phyloP scores from a whole-genome alignment of 768 basidiomycete genomes.

The Lactarius psammicola region DNA sequence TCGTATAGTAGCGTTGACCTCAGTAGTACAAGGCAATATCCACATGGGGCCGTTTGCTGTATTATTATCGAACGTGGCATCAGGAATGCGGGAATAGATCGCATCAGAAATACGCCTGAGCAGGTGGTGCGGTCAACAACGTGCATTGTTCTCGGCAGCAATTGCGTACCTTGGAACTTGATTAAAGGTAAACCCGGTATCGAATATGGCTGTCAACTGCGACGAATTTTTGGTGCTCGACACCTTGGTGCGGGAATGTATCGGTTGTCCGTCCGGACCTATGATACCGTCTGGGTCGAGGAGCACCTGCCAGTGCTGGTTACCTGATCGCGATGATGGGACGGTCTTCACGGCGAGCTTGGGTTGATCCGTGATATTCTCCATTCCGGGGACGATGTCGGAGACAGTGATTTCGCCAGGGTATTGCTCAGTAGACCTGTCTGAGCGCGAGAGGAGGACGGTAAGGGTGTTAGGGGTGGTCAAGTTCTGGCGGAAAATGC shows the following conservation, averaged over 20 bases:
- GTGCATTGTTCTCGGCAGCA: conserved; percentile 13
- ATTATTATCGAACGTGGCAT: conserved; percentile 48
- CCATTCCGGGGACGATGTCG: conserved; percentile 51
- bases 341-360: conserved; percentile 49
- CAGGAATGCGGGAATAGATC: conserved; percentile 56
- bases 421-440: conserved; percentile 50
- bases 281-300: conserved; percentile 62
- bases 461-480: conserved; percentile 61
- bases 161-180: conserved; percentile 53
- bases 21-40: conserved; percentile 60
- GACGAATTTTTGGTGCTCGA: conserved; percentile 39
- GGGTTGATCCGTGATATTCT: conserved; percentile 49
- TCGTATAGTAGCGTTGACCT: conserved; percentile 63
- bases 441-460: conserved; percentile 58
- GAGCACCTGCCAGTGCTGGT: conserved; percentile 66
- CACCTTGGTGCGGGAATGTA: conserved; percentile 48
- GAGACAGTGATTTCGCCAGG: conserved; percentile 65
- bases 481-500: conserved; percentile 59
- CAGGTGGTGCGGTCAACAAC: conserved; percentile 15
- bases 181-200: conserved; percentile 67
- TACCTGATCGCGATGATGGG: conserved; percentile 34
- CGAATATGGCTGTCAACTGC: conserved; percentile 60
- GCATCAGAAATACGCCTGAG: conserved; percentile 52
- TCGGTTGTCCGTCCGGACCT: conserved; percentile 55
- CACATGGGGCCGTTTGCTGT: conserved; percentile 48